Base-by-base conservation (phyloP, 2,329 filamentous ascomycete genomes). In the Colletotrichum aenigma region DNA sequence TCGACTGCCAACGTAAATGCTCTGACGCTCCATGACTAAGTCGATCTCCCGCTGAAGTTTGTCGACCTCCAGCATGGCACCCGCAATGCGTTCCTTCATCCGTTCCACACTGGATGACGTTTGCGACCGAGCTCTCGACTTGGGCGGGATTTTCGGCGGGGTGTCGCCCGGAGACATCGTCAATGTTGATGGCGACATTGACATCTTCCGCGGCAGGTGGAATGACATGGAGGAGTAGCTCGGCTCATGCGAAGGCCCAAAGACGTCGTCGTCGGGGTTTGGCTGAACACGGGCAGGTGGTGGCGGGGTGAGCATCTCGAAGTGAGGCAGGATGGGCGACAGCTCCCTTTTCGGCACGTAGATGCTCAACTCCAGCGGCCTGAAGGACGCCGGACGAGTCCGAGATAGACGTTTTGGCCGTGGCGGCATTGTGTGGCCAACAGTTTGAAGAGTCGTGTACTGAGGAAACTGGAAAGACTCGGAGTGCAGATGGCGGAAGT, bases 401-500 rank as follows among this genome's bases (percentile, higher is more conserved):
- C 75, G 76, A 71, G 74, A 62, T 21, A 66, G 21, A 52, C 43
- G 43, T 52, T 52, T 52, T 78, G 75, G 38, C 77, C 79, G 48
- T 79, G 82, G 70, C 80, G 81, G 48, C 78, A 79, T 32, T 9
- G 73, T 52, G 12, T 70, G 70, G 16, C 73, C 73, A 62, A 82
- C 81, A 15, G 81, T 81, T 61, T 82, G 78, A 8, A 74, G 69
- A 79, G 66, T 84, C 38, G 62, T 56, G 55, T 78, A 75, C 21
- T 78, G 76, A 28, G 83, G 81, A 67, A 85, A 83, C 64, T 86
- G 85, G 72, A 85, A 85, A n/a, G 87, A 84, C 62, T 85, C 86
- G 21, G 88, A 89, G 70, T 89, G 84, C 65, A 93, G 78, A 83
- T 93, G 91, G 62, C 88, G 89, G 79, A 93, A 93, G 81, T 93